Conservation (phyloP, 2,329 filamentous ascomycete species). For the Xylariales sp. region DNA sequence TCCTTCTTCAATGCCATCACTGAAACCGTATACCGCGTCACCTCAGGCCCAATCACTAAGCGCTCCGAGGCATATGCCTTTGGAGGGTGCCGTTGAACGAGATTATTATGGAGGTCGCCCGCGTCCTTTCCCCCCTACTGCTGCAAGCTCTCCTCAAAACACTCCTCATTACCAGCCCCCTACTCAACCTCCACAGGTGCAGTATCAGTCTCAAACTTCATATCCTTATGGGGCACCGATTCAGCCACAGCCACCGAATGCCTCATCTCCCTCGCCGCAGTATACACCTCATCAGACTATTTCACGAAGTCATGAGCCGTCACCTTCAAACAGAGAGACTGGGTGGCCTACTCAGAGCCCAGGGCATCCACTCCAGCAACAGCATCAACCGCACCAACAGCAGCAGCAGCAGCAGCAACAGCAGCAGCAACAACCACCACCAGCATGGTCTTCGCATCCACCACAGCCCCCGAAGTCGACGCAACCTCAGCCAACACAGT, state of each 20-base stretch:
- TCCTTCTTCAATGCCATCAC: slow-evolving; percentile 62
- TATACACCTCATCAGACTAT: slow-evolving; percentile 62
- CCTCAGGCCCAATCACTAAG: slow-evolving; percentile 62
- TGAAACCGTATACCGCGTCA: slow-evolving; percentile 66
- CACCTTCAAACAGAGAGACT: slow-evolving; percentile 50
- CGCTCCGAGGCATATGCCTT: slow-evolving; percentile 59
- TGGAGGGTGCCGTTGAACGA: slow-evolving; percentile 53
- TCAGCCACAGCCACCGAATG: slow-evolving; percentile 56
- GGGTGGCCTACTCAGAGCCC: slow-evolving; percentile 51
- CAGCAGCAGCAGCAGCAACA: slow-evolving; percentile 47
- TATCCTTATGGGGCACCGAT: slow-evolving; percentile 58
- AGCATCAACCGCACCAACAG: slow-evolving; percentile 49
- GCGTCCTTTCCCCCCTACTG: slow-evolving; percentile 51
- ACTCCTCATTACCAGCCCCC: slow-evolving; percentile 60
- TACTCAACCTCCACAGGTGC: slow-evolving; percentile 51
- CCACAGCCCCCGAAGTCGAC: slow-evolving; percentile 52
- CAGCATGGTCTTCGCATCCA: slow-evolving; percentile 53
- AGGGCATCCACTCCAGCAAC: slow-evolving; percentile 49
- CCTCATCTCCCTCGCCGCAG: slow-evolving; percentile 66
- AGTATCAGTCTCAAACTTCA: slow-evolving; percentile 58
- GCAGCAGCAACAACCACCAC: slow-evolving; percentile 42
- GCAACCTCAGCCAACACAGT: slow-evolving; percentile 52
- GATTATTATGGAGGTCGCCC: slow-evolving; percentile 61
- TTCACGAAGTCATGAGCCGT: slow-evolving; percentile 58
- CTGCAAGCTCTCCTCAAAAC: slow-evolving; percentile 61